phyloP scores from a whole-genome alignment of 148 eudicot species.

The Fagopyrum homotropicum region DNA sequence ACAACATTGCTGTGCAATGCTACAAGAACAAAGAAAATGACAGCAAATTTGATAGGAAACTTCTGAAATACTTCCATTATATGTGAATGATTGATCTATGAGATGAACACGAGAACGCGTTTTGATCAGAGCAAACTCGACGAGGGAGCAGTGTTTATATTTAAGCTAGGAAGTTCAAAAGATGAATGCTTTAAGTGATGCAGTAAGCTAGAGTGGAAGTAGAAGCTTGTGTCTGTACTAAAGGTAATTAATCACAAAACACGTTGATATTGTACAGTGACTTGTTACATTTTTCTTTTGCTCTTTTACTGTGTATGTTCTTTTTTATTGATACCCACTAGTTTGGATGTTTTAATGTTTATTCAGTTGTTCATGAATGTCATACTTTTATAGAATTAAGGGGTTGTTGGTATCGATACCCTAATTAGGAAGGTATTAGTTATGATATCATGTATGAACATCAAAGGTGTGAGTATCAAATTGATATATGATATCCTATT shows the following conservation, averaged over 20 bases:
- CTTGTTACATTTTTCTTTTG: not conserved
- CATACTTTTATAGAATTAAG: too few species aligned
- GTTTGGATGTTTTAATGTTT: not conserved
- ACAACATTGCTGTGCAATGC: not conserved
- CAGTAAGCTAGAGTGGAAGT: not conserved
- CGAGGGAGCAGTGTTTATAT: not conserved
- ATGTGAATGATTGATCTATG: not conserved
- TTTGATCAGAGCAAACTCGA: not conserved
- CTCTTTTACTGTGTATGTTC: not conserved
- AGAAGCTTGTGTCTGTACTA: not conserved
- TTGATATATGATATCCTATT: too few species aligned
- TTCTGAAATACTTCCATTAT: not conserved
- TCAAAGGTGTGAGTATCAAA: too few species aligned
- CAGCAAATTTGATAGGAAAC: not conserved
- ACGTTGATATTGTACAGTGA: not conserved
- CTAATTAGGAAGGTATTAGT: too few species aligned
- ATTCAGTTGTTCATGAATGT: too few species aligned
- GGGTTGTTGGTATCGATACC: too few species aligned
- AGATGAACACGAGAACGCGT: not conserved
- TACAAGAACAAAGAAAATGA: not conserved
- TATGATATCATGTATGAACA: too few species aligned
- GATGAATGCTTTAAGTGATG: not conserved
- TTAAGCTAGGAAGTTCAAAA: not conserved
- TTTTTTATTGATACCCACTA: not conserved
- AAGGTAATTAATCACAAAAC: not conserved